Base-by-base conservation (phyloP, 169 alveolate genomes). In the Plasmodium yoelii region DNA sequence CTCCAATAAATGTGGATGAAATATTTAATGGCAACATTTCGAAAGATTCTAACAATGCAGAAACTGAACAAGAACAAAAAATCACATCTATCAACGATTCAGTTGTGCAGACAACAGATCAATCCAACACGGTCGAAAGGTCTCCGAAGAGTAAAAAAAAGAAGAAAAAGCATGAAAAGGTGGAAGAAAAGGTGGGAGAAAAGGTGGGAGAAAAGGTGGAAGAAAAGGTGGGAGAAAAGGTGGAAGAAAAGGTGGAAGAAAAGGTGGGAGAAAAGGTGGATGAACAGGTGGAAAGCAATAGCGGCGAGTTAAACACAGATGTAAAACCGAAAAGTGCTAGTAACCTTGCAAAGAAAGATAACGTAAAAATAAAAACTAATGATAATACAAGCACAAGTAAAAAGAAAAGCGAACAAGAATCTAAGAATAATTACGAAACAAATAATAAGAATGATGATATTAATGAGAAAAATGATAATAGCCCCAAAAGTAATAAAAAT, bases 101-200 rank as follows among this genome's bases (percentile, higher is more conserved):
- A 1, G 42, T 34, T 34, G 42, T 34, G 0, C 42, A 34, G 4
- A 34, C 42, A 34, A 34, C 42, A 0, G 42, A 34, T 34, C 42
- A 34, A 34, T 34, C 7, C 42, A 34, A 34, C 4, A 3, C 42
- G 4, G 7, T 7, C 4, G 42, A 34, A 3, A 34, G 4, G 0
- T 1, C 7, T 3, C 7, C 42, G 4, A 34, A 34, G 5, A 34
- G 4, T 34, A 34, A 34, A 34, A 34, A 34, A 34, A 34, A 34
- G n/a, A 49, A 65, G 28, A 28, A 10, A 44, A 63, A 63, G 72
- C 7, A 63, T 24, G 55, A n/a, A 2, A 44, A 63, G n/a, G 49
- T 9, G 6, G 49, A 65, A 34, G 39, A 68, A 44, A 39, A 68
- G 44, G 44, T n/a, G n/a, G n/a, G n/a, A n/a, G 55, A n/a, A 2